Conservation (phyloP, 805 yeast genomes). For the Scheffersomyces lignosus region DNA sequence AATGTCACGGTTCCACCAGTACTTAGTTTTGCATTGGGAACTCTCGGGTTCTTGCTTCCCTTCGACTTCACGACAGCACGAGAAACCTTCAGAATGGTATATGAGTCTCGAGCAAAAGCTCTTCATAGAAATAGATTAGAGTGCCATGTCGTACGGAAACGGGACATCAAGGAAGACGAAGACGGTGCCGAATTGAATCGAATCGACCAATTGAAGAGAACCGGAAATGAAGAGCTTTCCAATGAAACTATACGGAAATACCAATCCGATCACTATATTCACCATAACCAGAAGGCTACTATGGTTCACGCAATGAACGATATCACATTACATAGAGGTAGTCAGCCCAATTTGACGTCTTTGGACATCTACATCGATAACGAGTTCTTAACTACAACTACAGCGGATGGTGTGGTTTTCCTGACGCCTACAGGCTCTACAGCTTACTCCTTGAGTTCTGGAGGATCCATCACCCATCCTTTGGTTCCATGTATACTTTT, state of each 20-base stretch:
- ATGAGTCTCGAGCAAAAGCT: constrained; percentile 67
- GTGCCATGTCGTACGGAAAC: constrained; percentile 55
- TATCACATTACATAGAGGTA: constrained; percentile 83
- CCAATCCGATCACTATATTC: constrained; percentile 11
- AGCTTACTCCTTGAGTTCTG: constrained; percentile 85
- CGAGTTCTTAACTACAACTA: constrained; percentile 80
- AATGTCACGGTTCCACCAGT: constrained; percentile 83
- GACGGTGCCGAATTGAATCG: too few species aligned
- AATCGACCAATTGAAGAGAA: too few species aligned
- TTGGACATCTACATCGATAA: constrained; percentile 85
- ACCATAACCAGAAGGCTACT: constrained; percentile 12
- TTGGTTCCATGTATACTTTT: constrained; percentile 76
- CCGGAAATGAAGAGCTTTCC: too few species aligned
- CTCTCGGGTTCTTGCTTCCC: constrained; percentile 86
- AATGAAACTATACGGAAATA: constrained; percentile 1
- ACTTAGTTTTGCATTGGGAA: constrained; percentile 84
- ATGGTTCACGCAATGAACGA: constrained; percentile 89
- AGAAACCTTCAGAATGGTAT: constrained; percentile 64
- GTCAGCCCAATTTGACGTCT: constrained; percentile 79
- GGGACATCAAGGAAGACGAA: constrained; percentile 4
- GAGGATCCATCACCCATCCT: constrained; percentile 93
- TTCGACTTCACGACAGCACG: constrained; percentile 69
- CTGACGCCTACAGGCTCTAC: constrained; percentile 96
- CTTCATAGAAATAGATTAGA: constrained; percentile 76
- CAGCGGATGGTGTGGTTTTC: constrained; percentile 85